These are phyloP conservation scores for Ustilago tritici DNA, from an alignment of 1,284 basidiomycete species.

Conservation along the genomic window DNA sequence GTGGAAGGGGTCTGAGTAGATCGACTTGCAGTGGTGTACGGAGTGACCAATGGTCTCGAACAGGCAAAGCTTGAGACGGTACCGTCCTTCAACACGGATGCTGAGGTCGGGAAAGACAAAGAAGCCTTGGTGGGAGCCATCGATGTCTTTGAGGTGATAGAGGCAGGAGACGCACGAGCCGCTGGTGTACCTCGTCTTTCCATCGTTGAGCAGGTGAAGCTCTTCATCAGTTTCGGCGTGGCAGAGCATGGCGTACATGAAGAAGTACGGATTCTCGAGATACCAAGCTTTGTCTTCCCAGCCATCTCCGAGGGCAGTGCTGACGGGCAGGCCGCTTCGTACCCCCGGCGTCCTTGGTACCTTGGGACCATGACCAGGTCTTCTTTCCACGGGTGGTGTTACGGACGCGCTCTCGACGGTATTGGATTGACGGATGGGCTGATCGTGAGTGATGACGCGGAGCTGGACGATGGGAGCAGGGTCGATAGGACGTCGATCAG, in stretches of 20 bases:
- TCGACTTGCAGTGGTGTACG: constrained; percentile 65
- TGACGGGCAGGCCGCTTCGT: constrained; percentile 55
- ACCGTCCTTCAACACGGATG: constrained; percentile 83
- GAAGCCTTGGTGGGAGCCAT: constrained; percentile 79
- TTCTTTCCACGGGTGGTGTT: constrained; percentile 43
- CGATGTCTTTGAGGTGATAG: constrained; percentile 94
- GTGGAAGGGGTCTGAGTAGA: constrained; percentile 64
- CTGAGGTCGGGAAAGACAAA: constrained; percentile 71
- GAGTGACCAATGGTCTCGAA: constrained; percentile 85
- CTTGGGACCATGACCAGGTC: constrained; percentile 34
- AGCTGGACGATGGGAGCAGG: constrained; percentile 96
- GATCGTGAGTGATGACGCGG: constrained; percentile 76
- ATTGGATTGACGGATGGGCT: constrained; percentile 33
- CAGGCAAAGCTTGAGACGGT: constrained; percentile 81
- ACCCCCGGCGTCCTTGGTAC: constrained; percentile 37
- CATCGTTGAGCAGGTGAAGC: constrained; percentile 90
- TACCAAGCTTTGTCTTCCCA: constrained; percentile 69
- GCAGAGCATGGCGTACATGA: constrained; percentile 68
- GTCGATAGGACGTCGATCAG: constrained; percentile 92
- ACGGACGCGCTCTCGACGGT: constrained; percentile 21
- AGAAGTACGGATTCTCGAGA: constrained; percentile 65
- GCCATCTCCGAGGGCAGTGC: constrained; percentile 55
- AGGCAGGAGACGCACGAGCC: constrained; percentile 89
- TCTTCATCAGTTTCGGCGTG: constrained; percentile 77
- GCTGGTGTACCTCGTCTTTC: constrained; percentile 87